These are phyloP conservation scores for Suillus alpinus DNA, from an alignment of 768 basidiomycete genomes.

Conservation along the genomic window DNA sequence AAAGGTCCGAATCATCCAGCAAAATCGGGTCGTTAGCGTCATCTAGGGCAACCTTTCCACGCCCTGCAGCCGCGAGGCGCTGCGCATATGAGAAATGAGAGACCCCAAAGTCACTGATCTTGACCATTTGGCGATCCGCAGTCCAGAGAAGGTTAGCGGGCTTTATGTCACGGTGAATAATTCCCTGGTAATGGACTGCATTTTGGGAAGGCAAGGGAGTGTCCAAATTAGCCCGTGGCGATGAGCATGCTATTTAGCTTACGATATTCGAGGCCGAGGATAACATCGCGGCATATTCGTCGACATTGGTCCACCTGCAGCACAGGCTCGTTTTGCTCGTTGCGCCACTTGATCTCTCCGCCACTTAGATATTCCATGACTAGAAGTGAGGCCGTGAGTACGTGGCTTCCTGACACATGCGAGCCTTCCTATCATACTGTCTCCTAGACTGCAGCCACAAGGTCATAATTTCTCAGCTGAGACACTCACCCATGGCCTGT, in stretches of 20 bases:
- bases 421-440: constrained; percentile 26
- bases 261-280: constrained; percentile 95
- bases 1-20: constrained; percentile 81
- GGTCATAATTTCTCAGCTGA: constrained; percentile 30
- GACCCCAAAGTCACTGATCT: constrained; percentile 98
- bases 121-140: constrained; percentile 81
- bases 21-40: constrained; percentile 60
- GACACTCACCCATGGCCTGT: constrained; percentile 28
- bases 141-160: constrained; percentile 96
- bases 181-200: constrained; percentile 93
- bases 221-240: not conserved
- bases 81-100: constrained; percentile 94
- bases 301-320: constrained; percentile 80
- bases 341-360: constrained; percentile 92
- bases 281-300: constrained; percentile 87
- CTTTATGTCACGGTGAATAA: constrained; percentile 99
- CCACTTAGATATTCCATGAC: constrained; percentile 97
- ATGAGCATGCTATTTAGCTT: constrained; percentile 33
- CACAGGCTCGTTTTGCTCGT: constrained; percentile 61
- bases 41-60: constrained; percentile 34
- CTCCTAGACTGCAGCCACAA: constrained; percentile 30
- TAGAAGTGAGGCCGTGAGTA: constrained; percentile 33
- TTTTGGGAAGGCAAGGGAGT: not conserved
- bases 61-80: constrained; percentile 62
- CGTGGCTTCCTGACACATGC: constrained; percentile 7